A percentile compares a stretch with the other conserved stretches of the same genome.
phyloP scores from a whole-genome alignment of 2,329 filamentous ascomycete species.

The Monilinia fructicola region DNA sequence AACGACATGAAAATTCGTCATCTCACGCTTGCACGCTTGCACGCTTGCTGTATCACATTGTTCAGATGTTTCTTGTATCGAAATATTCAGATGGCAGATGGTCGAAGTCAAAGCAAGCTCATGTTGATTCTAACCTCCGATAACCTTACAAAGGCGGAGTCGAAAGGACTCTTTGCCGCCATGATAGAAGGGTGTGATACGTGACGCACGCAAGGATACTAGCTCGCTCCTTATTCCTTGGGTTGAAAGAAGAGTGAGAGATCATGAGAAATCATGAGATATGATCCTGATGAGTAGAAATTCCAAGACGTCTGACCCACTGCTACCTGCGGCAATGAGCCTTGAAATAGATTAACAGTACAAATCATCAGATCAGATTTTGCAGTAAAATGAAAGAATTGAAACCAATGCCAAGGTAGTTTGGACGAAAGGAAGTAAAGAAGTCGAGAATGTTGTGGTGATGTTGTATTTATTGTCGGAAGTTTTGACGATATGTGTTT shows the following conservation, averaged over 20 bases:
- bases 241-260: background rate
- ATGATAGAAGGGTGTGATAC: background rate
- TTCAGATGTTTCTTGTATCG: conserved; percentile 11
- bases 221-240: background rate
- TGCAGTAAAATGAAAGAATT: background rate
- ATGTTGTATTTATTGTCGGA: conserved; percentile 12
- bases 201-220: conserved; percentile 5
- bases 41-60: conserved; percentile 4
- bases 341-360: conserved; percentile 8
- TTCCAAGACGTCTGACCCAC: conserved; percentile 12
- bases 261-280: background rate
- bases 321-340: background rate
- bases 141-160: background rate
- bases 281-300: background rate
- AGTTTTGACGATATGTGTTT: conserved; percentile 14
- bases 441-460: background rate
- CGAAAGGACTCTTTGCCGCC: background rate
- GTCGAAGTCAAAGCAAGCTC: conserved; percentile 2
- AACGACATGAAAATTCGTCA: background rate
- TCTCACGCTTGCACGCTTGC: conserved; percentile 13
- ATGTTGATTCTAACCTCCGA: background rate
- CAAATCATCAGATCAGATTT: conserved; percentile 2
- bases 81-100: conserved; percentile 13
- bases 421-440: background rate
- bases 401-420: conserved; percentile 4